Evolutionary conservation across 2,329 filamentous ascomycete species (phyloP).

Genomic region (Calonectria pteridis): DNA sequence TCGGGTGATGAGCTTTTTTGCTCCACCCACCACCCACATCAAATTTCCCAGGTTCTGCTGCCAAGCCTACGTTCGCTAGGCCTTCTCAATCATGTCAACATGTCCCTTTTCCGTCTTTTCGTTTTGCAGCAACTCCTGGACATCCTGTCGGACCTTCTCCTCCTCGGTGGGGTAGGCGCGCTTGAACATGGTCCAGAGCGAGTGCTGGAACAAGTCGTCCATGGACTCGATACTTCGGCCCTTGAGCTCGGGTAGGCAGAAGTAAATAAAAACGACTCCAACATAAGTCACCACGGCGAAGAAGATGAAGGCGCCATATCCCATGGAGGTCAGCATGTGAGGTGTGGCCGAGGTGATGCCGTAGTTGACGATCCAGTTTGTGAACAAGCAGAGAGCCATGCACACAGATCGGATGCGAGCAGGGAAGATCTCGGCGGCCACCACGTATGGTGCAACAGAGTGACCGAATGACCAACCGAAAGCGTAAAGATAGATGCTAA

Average conservation of each 20-base stretch:
- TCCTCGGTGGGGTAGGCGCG: slow-evolving; percentile 21
- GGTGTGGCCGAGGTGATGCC: slow-evolving; percentile 32
- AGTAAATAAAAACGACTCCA: slow-evolving; percentile 17
- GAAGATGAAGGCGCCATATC: slow-evolving; percentile 36
- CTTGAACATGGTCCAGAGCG: slow-evolving; percentile 25
- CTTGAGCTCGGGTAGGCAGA: slow-evolving; percentile 25
- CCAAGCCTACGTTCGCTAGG: background rate
- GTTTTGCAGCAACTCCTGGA: background rate
- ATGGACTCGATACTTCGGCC: slow-evolving; percentile 22
- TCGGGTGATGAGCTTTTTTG: background rate
- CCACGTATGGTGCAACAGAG: slow-evolving; percentile 36
- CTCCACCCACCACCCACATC: background rate
- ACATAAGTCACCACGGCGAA: slow-evolving; percentile 27
- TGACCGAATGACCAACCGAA: slow-evolving; percentile 37
- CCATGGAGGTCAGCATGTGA: slow-evolving; percentile 34
- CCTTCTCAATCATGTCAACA: slow-evolving; percentile 3
- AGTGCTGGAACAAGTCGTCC: slow-evolving; percentile 24
- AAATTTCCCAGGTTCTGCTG: background rate
- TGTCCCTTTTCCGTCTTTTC: slow-evolving; percentile 7
- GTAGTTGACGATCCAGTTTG: slow-evolving; percentile 38
- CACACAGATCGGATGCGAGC: slow-evolving; percentile 37
- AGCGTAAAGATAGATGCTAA: slow-evolving; percentile 38
- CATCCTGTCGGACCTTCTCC: slow-evolving; percentile 25
- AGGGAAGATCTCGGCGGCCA: slow-evolving; percentile 40
- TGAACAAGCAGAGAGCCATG: slow-evolving; percentile 32